Evolutionary conservation across 768 basidiomycete species (phyloP), one percentile per base, ranked within the genome.

Genomic region (Pleurotus eryngii): DNA sequence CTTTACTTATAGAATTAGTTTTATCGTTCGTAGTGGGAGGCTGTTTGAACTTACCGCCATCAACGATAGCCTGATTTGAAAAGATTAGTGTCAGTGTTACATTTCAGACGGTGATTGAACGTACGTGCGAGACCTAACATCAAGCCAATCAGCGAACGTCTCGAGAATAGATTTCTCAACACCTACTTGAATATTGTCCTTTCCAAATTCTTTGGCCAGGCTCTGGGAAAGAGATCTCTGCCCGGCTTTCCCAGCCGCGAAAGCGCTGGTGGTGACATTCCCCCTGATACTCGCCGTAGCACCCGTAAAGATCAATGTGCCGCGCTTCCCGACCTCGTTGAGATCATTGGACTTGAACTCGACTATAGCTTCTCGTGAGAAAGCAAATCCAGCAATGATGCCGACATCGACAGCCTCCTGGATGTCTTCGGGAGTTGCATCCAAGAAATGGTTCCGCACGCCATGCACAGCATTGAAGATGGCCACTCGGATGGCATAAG

Each of bases 161-260:
- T n/a, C 17, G 17, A 45, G 20, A 7, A 45, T n/a, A 45, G 6
- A 17, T 14, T 17, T 37, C 12, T 22, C 38, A 9, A 45, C 22
- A 46, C 77, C 40, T 20, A 85, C 89, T 68, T 90, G 88, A 51
- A 90, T 89, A 63, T 89, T 84, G 40, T 88, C 72, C 67, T 83
- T 84, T 26, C 83, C 82, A 64, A 89, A 90, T 64, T 90, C 88
- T 68, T 89, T 89, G 8, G 82, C 81, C 63, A 90, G 67, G 61
- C 87, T 87, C 71, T 90, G 89, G 0, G 81, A 80, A 46, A 90
- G 72, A 0, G 83, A 84, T 46, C 88, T 74, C 35, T 82, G 30
- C 2, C 81, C 88, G 48, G 80, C 81, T 65, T 89, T 90, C 0
- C 81, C 81, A 3, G 86, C 81, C 3, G 87, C 75, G 63, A 89